A percentile compares a stretch with the other conserved stretches of the same genome.
These are phyloP conservation scores for Pseudonitzschia pungens DNA, from an alignment of 108 stramenopile genomes.

Conservation along the genomic window DNA sequence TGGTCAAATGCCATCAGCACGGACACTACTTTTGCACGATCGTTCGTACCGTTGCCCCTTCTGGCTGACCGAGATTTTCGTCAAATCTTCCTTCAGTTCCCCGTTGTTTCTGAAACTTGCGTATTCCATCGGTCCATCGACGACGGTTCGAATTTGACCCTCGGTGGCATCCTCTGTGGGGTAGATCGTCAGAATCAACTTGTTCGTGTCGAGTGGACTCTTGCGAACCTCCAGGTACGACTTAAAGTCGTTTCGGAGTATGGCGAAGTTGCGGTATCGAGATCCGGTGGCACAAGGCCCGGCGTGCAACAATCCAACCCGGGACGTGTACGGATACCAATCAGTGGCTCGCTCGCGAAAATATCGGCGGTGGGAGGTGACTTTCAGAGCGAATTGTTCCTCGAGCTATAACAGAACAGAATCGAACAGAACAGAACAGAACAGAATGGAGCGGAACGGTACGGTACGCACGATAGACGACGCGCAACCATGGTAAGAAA, in stretches of 20 bases:
- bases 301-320: neutral
- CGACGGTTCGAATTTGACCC: neutral
- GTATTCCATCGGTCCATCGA: neutral
- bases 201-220: neutral
- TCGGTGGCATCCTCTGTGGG: neutral
- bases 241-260: neutral
- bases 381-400: neutral
- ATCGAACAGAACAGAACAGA: slow-evolving; percentile 20
- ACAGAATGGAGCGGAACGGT: no score
- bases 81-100: neutral
- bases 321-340: neutral
- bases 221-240: neutral
- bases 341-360: neutral
- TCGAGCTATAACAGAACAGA: slow-evolving; percentile 7
- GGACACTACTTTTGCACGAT: no score
- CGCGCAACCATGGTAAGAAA: no score
- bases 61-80: neutral
- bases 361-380: slow-evolving; percentile 21
- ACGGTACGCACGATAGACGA: no score
- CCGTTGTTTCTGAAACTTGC: neutral
- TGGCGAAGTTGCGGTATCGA: slow-evolving; percentile 15
- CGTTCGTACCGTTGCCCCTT: neutral
- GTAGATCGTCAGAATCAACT: neutral
- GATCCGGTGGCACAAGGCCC: neutral
- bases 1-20: no score